Conservation (phyloP, 257 asterid genomes). For the Ehretia macrophylla region DNA sequence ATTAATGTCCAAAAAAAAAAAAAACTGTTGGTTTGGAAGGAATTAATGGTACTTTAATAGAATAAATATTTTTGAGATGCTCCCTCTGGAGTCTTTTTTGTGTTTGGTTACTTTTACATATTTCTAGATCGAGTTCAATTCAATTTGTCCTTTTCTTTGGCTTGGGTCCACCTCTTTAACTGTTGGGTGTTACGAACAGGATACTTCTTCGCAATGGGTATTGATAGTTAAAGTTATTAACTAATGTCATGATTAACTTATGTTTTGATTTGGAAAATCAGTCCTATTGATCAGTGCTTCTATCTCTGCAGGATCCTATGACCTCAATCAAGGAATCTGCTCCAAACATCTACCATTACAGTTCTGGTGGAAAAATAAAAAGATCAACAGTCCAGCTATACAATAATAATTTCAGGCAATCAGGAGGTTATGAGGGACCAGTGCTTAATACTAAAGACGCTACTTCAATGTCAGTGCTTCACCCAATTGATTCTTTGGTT, state of each 20-base stretch:
- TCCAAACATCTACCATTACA: constrained; percentile 29
- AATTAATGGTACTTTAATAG: no score
- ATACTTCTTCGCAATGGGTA: neutral
- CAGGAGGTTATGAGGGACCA: constrained; percentile 31
- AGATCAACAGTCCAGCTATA: constrained; percentile 54
- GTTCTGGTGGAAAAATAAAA: constrained; percentile 88
- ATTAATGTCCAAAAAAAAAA: no score
- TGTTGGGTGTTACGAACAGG: neutral
- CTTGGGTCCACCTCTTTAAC: neutral
- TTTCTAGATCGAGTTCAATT: neutral
- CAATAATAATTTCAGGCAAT: constrained; percentile 24
- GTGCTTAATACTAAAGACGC: constrained; percentile 21
- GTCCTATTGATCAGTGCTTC: neutral
- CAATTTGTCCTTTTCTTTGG: neutral
- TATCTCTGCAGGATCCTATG: constrained; percentile 50
- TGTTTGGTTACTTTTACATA: neutral
- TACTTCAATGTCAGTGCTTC: constrained; percentile 36
- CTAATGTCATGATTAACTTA: neutral
- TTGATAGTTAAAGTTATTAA: neutral
- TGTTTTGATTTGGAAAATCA: no score
- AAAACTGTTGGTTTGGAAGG: no score
- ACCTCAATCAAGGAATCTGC: constrained; percentile 30
- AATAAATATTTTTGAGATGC: no score
- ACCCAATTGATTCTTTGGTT: constrained; percentile 71
- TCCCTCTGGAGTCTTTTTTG: no score